Base-by-base conservation (phyloP, 1,139 yeast species). In the Candida sp. region DNA sequence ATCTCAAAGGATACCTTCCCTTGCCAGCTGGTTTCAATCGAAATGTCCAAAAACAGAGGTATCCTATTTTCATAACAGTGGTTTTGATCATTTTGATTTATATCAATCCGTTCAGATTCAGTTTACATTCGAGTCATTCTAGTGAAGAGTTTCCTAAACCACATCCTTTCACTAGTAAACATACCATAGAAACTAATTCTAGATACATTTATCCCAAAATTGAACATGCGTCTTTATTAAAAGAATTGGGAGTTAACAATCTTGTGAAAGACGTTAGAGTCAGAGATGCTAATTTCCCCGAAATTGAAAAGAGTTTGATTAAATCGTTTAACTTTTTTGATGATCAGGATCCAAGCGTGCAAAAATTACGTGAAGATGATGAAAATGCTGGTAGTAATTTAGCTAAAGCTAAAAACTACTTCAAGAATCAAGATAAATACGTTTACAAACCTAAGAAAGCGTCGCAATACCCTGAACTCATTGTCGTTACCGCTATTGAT, bases 401-500 rank as follows among this genome's bases (percentile, higher is more conserved):
- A 58, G 55, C 73, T 47, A 56, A 60, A 35, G 84, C 82, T 19
- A 80, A 78, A 48, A 79, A 77, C 51, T 63, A 71, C 36, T 86
- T 85, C 61, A 74, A 81, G 49, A 81, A 80, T 47, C 86, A 81
- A 50, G 90, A 87, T 42, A 82, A 81, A 55, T 64, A 77, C 40
- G 81, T 82, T 7, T 84, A 63, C 58, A 73, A 68, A 43, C 76
- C 77, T 5, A 67, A 64, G 44, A 50, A 50, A 32, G 21, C 41
- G 5, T 59, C 64, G 8, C 58, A 63, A n/a, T 73, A 77, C 33
- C 95, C 96, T 3, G 82, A 82, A 45, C 75, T 87, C 30, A 81
- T 91, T 27, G 59, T 91, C 35, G 97, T 91, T n/a, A 83, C 95
- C 1, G 82, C 85, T 3, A 67, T 91, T 33, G 96, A 90, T 64